Evolutionary conservation across 164 flowering plant species (phyloP).

Genomic region (Malania oleifera): DNA sequence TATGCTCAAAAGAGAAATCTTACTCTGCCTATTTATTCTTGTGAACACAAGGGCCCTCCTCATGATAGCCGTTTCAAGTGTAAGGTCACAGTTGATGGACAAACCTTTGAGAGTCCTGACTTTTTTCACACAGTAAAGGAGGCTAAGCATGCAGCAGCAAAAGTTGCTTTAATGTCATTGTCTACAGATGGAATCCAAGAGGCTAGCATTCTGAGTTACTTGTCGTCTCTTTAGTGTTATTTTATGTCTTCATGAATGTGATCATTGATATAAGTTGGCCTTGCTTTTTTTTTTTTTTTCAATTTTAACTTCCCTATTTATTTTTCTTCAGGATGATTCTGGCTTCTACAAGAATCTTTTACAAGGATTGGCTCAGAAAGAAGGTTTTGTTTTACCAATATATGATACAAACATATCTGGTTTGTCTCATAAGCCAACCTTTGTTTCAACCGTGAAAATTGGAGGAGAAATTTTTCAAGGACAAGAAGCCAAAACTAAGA

Average conservation of each 20-base stretch:
- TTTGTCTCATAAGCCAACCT: neutral
- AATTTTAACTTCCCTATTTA: neutral
- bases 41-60: constrained; percentile 50
- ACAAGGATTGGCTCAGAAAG: neutral
- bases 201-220: constrained; percentile 26
- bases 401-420: neutral
- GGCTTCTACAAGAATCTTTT: neutral
- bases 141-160: constrained; percentile 79
- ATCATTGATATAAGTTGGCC: too few relatives aligned
- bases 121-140: constrained; percentile 51
- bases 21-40: constrained; percentile 42
- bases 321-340: neutral
- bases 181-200: constrained; percentile 31
- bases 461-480: constrained; percentile 26
- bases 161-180: constrained; percentile 53
- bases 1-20: constrained; percentile 47
- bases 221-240: neutral
- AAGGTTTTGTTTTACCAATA: neutral
- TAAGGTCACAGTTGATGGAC: constrained; percentile 50
- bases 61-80: constrained; percentile 60
- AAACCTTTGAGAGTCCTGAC: constrained; percentile 42
- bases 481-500: constrained; percentile 36
- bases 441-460: neutral
- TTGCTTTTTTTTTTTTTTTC: neutral
- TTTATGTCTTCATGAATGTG: neutral